phyloP scores from a whole-genome alignment of 441 rosid species.

The Biscutella laevigata region DNA sequence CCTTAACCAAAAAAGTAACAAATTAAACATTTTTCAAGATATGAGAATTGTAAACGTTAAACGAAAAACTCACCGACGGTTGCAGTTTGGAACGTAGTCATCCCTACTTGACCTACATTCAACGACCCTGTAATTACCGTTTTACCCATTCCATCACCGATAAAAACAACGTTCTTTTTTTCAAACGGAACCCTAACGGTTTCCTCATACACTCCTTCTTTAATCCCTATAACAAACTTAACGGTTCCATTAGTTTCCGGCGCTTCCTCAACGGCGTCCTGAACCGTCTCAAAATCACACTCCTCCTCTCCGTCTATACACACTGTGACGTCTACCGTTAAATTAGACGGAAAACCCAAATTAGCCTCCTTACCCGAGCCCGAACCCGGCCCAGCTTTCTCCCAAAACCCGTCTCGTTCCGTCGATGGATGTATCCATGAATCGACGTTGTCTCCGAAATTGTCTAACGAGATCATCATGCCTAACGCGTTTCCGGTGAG shows the following conservation, averaged over 20 bases:
- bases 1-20: conserved; percentile 29
- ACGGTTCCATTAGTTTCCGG: conserved; percentile 35
- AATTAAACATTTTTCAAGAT: no score
- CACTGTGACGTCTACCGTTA: conserved; percentile 50
- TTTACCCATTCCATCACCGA: conserved; percentile 85
- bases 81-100: conserved; percentile 63
- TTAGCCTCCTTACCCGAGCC: conserved; percentile 16
- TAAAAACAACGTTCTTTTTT: conserved; percentile 69
- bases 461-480: conserved; percentile 59
- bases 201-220: conserved; percentile 70
- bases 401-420: conserved; percentile 77
- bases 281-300: conserved; percentile 49
- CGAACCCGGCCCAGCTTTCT: conserved; percentile 22
- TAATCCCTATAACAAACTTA: conserved; percentile 58
- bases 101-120: conserved; percentile 48
- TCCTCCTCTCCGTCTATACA: conserved; percentile 38
- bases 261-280: conserved; percentile 72
- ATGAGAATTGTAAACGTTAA: no score
- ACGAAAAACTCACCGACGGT: conserved; percentile 59
- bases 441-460: conserved; percentile 38
- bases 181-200: conserved; percentile 63
- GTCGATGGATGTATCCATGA: conserved; percentile 58
- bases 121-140: conserved; percentile 68
- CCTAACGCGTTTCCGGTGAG: conserved; percentile 61
- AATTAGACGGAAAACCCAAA: conserved; percentile 39